A percentile compares a stretch with the other conserved stretches of the same genome.
Evolutionary conservation across 345 rosid species (phyloP).

Genomic region (Populus pruinosa): DNA sequence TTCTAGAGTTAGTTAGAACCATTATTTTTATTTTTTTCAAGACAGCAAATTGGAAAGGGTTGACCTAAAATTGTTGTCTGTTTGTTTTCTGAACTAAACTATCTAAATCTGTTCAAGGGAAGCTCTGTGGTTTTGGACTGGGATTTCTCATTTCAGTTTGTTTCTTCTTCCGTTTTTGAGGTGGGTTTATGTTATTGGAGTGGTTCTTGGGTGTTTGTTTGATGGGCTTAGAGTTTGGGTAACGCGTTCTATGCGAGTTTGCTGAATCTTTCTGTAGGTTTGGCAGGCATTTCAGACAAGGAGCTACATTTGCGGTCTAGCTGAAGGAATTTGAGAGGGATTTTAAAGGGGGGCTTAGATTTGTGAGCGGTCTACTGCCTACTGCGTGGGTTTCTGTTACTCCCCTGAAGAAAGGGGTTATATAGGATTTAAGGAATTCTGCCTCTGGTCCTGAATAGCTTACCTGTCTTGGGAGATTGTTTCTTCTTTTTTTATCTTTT

Average conservation of each 20-base stretch:
- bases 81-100: neutral
- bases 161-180: slow-evolving; percentile 1
- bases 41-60: slow-evolving; percentile 20
- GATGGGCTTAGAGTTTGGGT: slow-evolving; percentile 6
- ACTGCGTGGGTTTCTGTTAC: neutral
- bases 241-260: neutral
- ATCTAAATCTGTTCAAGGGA: slow-evolving; percentile 11
- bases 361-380: neutral
- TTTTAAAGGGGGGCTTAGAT: neutral
- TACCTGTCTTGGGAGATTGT: neutral
- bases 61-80: slow-evolving; percentile 40
- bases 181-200: slow-evolving; percentile 28
- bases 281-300: neutral
- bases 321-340: slow-evolving; percentile 7
- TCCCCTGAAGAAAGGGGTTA: neutral
- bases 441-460: neutral
- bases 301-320: slow-evolving; percentile 29
- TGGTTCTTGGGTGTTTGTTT: slow-evolving; percentile 18
- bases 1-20: too few relatives aligned
- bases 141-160: slow-evolving; percentile 6
- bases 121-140: slow-evolving; percentile 15
- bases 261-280: slow-evolving; percentile 21
- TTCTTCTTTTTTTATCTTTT: neutral
- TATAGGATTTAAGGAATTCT: neutral
- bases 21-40: neutral